A percentile compares a stretch with the other conserved stretches of the same genome.
Conservation (phyloP, 768 basidiomycete genomes). For the Boletus tomentosulus region DNA sequence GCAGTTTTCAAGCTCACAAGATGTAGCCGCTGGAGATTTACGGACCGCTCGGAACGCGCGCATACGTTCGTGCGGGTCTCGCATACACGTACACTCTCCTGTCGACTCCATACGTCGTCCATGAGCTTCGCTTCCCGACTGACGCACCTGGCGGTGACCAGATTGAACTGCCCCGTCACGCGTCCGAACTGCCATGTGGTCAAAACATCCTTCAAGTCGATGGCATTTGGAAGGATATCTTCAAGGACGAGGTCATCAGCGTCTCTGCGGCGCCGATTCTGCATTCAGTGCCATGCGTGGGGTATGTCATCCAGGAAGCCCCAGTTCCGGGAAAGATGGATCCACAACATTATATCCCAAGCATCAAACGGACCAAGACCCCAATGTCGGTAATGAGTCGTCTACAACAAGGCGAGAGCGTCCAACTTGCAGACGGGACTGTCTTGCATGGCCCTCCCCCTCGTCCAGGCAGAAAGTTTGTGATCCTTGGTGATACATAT, state of each 20-base stretch:
- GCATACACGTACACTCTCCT: constrained; percentile 66
- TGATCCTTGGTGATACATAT: constrained; percentile 81
- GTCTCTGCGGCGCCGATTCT: constrained; percentile 74
- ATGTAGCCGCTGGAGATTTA: constrained; percentile 74
- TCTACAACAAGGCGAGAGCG: constrained; percentile 59
- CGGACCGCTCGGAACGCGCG: constrained; percentile 78
- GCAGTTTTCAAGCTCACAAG: constrained; percentile 7
- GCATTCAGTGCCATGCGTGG: constrained; percentile 80
- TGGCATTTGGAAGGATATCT: constrained; percentile 67
- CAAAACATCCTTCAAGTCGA: constrained; percentile 57
- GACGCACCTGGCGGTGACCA: constrained; percentile 54
- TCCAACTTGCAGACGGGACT: constrained; percentile 69
- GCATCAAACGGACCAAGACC: constrained; percentile 65
- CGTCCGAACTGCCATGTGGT: constrained; percentile 55
- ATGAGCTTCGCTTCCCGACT: constrained; percentile 67
- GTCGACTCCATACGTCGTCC: constrained; percentile 67
- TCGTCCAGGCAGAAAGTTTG: constrained; percentile 69
- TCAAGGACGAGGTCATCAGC: constrained; percentile 48
- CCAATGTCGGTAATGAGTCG: constrained; percentile 63
- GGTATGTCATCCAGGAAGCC: constrained; percentile 69
- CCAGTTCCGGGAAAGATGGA: constrained; percentile 76
- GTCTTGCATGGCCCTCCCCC: constrained; percentile 62
- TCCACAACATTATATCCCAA: constrained; percentile 60
- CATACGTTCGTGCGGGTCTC: constrained; percentile 69
- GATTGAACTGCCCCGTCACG: constrained; percentile 43